Conservation (phyloP, 2,329 filamentous ascomycete species). For the Fusarium tuaranense region DNA sequence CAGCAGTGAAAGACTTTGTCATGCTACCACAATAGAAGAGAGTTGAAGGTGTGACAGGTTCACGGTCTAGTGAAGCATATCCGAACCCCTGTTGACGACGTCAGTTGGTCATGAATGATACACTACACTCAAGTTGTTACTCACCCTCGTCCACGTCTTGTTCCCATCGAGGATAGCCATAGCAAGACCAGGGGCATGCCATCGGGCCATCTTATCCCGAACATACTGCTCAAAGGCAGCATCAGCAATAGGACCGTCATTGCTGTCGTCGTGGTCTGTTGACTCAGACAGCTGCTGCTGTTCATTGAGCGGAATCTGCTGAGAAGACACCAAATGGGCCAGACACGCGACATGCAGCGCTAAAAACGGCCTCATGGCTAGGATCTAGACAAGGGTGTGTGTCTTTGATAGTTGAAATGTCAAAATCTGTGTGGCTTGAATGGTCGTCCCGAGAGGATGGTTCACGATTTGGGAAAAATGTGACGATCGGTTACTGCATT, state of each 20-base stretch:
- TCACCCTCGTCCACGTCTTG: conserved; percentile 49
- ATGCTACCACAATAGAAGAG: conserved; percentile 65
- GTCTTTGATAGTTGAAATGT: neutral
- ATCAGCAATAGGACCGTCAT: conserved; percentile 15
- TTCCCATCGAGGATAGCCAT: conserved; percentile 55
- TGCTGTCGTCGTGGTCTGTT: neutral
- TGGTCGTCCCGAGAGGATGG: neutral
- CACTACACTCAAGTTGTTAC: neutral
- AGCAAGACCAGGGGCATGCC: conserved; percentile 56
- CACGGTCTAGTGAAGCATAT: conserved; percentile 49
- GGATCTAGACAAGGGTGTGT: conserved; percentile 4
- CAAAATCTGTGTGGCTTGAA: neutral
- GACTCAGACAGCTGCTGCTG: neutral
- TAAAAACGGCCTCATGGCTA: neutral
- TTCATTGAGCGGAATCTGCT: conserved; percentile 9
- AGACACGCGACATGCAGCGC: conserved; percentile 2
- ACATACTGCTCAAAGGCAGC: conserved; percentile 39
- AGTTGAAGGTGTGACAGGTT: conserved; percentile 56
- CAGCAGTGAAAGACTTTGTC: conserved; percentile 65
- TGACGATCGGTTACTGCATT: neutral
- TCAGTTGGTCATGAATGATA: neutral
- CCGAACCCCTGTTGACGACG: conserved; percentile 51
- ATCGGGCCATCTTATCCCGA: conserved; percentile 41
- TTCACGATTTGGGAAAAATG: neutral
- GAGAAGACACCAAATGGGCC: neutral